phyloP scores from a whole-genome alignment of 441 rosid species.

The Populus trichocarpa region DNA sequence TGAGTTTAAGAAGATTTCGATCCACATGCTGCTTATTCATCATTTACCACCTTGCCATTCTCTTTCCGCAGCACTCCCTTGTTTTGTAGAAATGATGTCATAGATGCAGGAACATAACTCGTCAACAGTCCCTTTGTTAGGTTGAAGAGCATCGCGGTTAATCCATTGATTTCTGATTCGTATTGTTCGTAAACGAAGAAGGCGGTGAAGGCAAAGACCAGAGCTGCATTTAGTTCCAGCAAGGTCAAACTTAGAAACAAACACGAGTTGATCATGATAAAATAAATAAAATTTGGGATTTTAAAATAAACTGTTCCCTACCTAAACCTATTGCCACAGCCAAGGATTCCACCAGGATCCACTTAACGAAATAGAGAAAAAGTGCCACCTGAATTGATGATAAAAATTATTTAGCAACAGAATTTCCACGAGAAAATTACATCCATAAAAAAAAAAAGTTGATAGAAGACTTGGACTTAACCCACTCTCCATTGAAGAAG shows the following conservation, averaged over 20 bases:
- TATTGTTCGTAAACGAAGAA: constrained; percentile 84
- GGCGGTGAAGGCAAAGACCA: constrained; percentile 62
- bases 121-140: constrained; percentile 27
- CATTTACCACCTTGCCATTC: constrained; percentile 5
- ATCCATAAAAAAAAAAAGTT: background rate
- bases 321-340: constrained; percentile 47
- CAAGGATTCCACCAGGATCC: constrained; percentile 35
- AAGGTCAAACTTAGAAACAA: background rate
- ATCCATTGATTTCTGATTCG: constrained; percentile 59
- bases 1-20: background rate
- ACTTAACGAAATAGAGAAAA: constrained; percentile 45
- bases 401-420: constrained; percentile 1
- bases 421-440: background rate
- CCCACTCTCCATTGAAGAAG: background rate
- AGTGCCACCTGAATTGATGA: constrained; percentile 43
- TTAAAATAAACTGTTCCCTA: constrained; percentile 26
- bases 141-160: constrained; percentile 31
- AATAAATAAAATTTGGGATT: background rate
- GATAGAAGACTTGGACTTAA: background rate
- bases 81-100: constrained; percentile 21
- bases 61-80: constrained; percentile 10
- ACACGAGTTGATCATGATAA: background rate
- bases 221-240: constrained; percentile 42
- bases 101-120: constrained; percentile 34
- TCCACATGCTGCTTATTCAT: background rate